Evolutionary conservation across 352 stramenopile species (phyloP).

Genomic region (Phytophthora litchii): DNA sequence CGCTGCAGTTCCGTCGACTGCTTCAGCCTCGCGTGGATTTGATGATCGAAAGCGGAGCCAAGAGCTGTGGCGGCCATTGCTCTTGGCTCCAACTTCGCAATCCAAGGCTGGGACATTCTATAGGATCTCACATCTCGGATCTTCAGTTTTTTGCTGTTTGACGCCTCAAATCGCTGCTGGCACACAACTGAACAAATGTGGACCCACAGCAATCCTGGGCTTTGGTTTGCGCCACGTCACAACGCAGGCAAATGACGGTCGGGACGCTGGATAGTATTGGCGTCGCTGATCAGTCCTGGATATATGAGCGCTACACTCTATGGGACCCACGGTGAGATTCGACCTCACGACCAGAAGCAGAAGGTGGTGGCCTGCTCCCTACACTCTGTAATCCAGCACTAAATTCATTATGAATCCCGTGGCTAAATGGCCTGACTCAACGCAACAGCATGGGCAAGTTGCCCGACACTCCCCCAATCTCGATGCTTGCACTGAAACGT

Average conservation of each 20-base stretch:
- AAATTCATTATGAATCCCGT: not conserved
- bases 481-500: constrained; percentile 6
- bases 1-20: not conserved
- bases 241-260: constrained; percentile 1
- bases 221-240: constrained; percentile 14
- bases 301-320: constrained; percentile 15
- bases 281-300: constrained; percentile 3
- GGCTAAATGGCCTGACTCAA: constrained; percentile 10
- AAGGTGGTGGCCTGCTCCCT: not conserved
- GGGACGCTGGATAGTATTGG: constrained; percentile 5
- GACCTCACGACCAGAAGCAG: constrained; percentile 18
- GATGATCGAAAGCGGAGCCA: constrained; percentile 1
- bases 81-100: too few relatives aligned
- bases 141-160: constrained; percentile 14
- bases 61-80: not conserved
- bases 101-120: constrained; percentile 6
- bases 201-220: not conserved
- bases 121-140: constrained; percentile 10
- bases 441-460: constrained; percentile 12
- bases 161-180: not conserved
- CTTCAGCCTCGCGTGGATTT: not conserved
- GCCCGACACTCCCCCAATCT: constrained; percentile 7
- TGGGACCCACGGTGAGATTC: not conserved
- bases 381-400: too few relatives aligned
- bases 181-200: constrained; percentile 8